These are phyloP conservation scores for Hypoxylon trugodes DNA, from an alignment of 495 filamentous ascomycete species.

Conservation along the genomic window DNA sequence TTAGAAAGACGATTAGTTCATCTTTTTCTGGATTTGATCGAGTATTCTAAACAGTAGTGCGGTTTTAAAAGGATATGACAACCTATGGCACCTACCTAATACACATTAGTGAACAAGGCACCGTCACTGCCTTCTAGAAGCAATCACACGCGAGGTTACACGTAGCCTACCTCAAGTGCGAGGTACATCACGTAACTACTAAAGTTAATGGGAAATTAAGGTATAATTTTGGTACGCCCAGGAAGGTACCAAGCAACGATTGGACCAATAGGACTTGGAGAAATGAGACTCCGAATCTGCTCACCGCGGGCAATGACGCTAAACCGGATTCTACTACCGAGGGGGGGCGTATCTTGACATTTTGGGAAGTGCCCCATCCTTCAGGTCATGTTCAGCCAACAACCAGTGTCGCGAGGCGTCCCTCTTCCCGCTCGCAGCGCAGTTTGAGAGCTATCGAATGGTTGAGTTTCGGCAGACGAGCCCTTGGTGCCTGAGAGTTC, in stretches of 20 bases:
- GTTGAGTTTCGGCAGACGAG: slow-evolving; percentile 23
- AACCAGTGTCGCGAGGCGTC: slow-evolving; percentile 18
- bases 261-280: slow-evolving; percentile 21
- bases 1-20: too few relatives aligned
- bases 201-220: neutral
- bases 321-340: slow-evolving; percentile 43
- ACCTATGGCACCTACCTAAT: slow-evolving; percentile 15
- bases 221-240: neutral
- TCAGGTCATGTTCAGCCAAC: slow-evolving; percentile 33
- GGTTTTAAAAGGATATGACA: slow-evolving; percentile 2
- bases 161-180: slow-evolving; percentile 16
- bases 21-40: slow-evolving; percentile 4
- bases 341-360: slow-evolving; percentile 32
- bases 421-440: slow-evolving; percentile 19
- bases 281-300: slow-evolving; percentile 28
- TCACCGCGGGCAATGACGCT: slow-evolving; percentile 39
- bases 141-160: slow-evolving; percentile 28
- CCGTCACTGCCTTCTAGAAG: slow-evolving; percentile 27
- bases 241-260: slow-evolving; percentile 5
- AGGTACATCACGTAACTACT: too few relatives aligned
- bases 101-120: slow-evolving; percentile 9
- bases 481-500: slow-evolving; percentile 22
- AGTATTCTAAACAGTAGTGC: slow-evolving; percentile 4
- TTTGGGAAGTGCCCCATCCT: slow-evolving; percentile 38
- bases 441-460: too few relatives aligned